phyloP scores from a whole-genome alignment of 805 yeast genomes.

The Hanseniaspora osmophila region DNA sequence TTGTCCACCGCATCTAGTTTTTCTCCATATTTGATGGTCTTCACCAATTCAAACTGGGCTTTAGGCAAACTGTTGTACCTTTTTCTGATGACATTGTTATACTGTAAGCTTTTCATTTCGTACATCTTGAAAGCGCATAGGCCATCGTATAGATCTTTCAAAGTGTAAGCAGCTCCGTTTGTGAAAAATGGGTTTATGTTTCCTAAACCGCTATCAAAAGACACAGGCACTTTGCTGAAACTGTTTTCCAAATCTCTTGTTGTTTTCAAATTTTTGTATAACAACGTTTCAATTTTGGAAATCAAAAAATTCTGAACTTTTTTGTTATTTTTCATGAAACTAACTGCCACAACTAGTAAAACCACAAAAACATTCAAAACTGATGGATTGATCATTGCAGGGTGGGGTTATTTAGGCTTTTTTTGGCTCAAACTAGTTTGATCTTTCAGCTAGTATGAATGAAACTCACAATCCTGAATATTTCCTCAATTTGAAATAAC shows the following conservation, averaged over 20 bases:
- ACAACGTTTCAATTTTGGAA: neutral
- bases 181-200: neutral
- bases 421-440: neutral
- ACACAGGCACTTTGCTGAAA: neutral
- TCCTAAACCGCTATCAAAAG: neutral
- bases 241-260: neutral
- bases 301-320: neutral
- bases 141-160: neutral
- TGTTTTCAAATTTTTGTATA: neutral
- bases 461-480: neutral
- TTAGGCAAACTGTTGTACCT: constrained; percentile 1
- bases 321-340: neutral
- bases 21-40: neutral
- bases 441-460: neutral
- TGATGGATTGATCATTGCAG: neutral
- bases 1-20: constrained; percentile 2
- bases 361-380: neutral
- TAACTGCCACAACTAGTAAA: neutral
- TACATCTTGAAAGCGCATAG: constrained; percentile 1
- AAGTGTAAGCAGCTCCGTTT: neutral
- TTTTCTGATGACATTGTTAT: constrained; percentile 2
- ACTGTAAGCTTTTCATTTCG: constrained; percentile 1
- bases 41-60: neutral
- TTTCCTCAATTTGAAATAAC: too few species aligned
- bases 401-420: neutral